Evolutionary conservation across 148 eudicot genomes (phyloP), one percentile per base, ranked within the genome.

Genomic region (Vaccinium darrowii): DNA sequence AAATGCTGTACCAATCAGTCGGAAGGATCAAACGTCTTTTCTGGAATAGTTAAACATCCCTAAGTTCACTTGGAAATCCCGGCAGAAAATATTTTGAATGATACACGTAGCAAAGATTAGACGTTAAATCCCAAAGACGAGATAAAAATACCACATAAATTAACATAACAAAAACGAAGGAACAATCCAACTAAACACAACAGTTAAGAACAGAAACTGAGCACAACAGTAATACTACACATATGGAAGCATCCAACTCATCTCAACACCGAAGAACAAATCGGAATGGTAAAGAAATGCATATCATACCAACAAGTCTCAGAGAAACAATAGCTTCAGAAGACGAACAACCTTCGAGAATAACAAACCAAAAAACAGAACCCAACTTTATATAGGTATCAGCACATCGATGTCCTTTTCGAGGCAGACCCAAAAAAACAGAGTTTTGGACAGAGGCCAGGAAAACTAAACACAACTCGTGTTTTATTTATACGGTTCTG

Each of bases 51-150:
- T 93, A 57, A 94, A 82, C 91, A 96, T 87, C 83, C 91, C 95
- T 89, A 50, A 95, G 93, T 84, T 90, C 81, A 74, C 94, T 92
- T n/a, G 95, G 96, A 86, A 96, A 95, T 79, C 94, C 93, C 58
- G 81, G 87, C 79, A 89, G 92, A 69, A 84, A 67, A 80, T 86
- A 86, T 21, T 71, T 90, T 58, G 85, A 63, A 73, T 83, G 60
- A 57, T 14, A 16, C 60, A 16, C 60, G 0, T 15, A 57, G 60
- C 7, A 57, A 57, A 57, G 60, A 57, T 57, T 57, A 16, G 60
- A 56, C 15, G 58, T 54, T 3, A 54, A 54, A 14, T 54, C 58
- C 58, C 58, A 14, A 54, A 56, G 6, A 56, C 60, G 18, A 57
- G 60, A 19, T 1, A 57, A 57, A 54, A 54, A 57, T 43, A 43